Percentiles rank a stretch among this genome's conserved stretches.
Conservation (phyloP, 495 filamentous ascomycete genomes). For the Penicillium antarcticum region DNA sequence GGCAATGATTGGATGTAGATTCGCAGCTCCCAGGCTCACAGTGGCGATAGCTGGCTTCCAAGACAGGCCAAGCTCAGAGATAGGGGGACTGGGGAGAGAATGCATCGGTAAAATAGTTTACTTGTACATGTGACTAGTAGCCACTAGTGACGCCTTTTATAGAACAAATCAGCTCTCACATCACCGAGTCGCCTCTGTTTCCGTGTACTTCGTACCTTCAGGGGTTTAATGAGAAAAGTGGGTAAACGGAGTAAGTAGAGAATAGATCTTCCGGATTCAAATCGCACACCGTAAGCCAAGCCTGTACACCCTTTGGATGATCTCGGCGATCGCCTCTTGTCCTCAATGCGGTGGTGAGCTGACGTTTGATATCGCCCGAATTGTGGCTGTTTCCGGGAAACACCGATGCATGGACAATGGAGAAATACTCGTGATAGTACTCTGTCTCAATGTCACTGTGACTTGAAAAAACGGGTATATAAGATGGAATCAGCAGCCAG, state of each 20-base stretch:
- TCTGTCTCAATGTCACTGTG: conserved; percentile 1
- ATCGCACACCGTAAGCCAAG: neutral
- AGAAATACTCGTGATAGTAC: neutral
- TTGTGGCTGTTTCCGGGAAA: neutral
- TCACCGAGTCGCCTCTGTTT: neutral
- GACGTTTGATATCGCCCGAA: neutral
- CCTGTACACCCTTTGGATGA: neutral
- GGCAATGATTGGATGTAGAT: conserved; percentile 16
- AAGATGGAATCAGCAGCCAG: neutral
- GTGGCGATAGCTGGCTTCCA: conserved; percentile 29
- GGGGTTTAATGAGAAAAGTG: neutral
- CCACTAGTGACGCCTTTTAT: neutral
- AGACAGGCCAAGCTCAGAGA: conserved; percentile 3
- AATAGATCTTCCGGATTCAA: neutral
- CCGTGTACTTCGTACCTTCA: conserved; percentile 3
- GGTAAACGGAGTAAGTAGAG: neutral
- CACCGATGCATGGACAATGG: neutral
- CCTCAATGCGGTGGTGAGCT: neutral
- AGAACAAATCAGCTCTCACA: conserved; percentile 5
- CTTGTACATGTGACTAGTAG: neutral
- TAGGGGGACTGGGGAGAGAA: conserved; percentile 14
- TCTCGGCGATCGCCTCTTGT: neutral
- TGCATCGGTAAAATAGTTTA: conserved; percentile 10
- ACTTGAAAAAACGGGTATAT: neutral
- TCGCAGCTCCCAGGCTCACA: conserved; percentile 18